Evolutionary conservation across 164 flowering plant species (phyloP).

Genomic region (grape (Vitis vinifera)): ASM3070453v1 NC_081806.1:1630501-1631000

Average conservation of each 20-base stretch:
- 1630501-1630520: too few relatives aligned
- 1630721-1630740: not conserved
- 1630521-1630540: too few relatives aligned
- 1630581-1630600: too few relatives aligned
- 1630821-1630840: conserved; percentile 94
- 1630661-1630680: not conserved
- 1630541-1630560: too few relatives aligned
- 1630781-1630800: conserved; percentile 93
- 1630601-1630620: too few relatives aligned
- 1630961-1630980: too few relatives aligned
- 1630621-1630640: too few relatives aligned
- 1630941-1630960: too few relatives aligned
- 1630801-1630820: conserved; percentile 91
- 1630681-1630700: not conserved
- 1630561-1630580: too few relatives aligned
- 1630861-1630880: conserved; percentile 70
- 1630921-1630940: too few relatives aligned
- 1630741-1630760: not conserved
- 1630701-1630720: not conserved
- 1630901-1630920: not conserved
- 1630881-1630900: not conserved
- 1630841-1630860: conserved; percentile 94
- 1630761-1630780: conserved; percentile 77
- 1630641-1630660: too few relatives aligned
- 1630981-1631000: too few relatives aligned